A percentile compares a stretch with the other conserved stretches of the same genome.
Conservation (phyloP, 306 rosid genomes). For the Lithocarpus polystachyus region DNA sequence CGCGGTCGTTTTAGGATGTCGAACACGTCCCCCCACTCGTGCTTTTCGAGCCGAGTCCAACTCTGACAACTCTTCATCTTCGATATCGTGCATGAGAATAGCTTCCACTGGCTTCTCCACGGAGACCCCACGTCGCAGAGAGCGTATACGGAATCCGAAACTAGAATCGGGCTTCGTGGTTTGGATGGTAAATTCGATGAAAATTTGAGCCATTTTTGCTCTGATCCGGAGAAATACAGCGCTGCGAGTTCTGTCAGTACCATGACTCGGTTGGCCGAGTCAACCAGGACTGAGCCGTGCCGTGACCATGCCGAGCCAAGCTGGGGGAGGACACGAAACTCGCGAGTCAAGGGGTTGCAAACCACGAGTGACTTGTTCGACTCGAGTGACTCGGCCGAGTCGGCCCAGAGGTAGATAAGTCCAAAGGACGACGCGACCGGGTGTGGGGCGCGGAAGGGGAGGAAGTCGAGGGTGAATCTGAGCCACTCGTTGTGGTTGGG, state of each 20-base stretch:
- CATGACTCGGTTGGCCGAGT: slow-evolving; percentile 63
- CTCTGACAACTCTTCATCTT: slow-evolving; percentile 24
- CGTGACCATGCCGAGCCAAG: slow-evolving; percentile 97
- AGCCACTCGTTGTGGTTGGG: slow-evolving; percentile 56
- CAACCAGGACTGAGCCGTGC: slow-evolving; percentile 83
- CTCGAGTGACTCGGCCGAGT: slow-evolving; percentile 38
- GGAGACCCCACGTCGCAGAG: slow-evolving; percentile 94
- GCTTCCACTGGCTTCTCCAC: slow-evolving; percentile 88
- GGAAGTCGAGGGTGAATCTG: slow-evolving; percentile 62
- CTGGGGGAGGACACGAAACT: slow-evolving; percentile 64
- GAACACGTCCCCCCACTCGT: slow-evolving; percentile 88
- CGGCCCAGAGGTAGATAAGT: slow-evolving; percentile 82
- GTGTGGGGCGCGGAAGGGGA: slow-evolving; percentile 68
- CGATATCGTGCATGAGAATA: slow-evolving; percentile 48
- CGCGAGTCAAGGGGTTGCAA: slow-evolving; percentile 76
- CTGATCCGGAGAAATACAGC: slow-evolving; percentile 57
- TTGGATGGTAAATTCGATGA: slow-evolving; percentile 81
- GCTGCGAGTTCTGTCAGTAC: slow-evolving; percentile 84
- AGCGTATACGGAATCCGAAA: slow-evolving; percentile 58
- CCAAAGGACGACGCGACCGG: slow-evolving; percentile 90
- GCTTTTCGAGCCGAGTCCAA: slow-evolving; percentile 67
- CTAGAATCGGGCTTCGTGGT: slow-evolving; percentile 80
- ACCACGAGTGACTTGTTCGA: slow-evolving; percentile 57
- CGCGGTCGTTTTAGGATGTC: slow-evolving; percentile 77
- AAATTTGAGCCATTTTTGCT: slow-evolving; percentile 58